These are phyloP conservation scores for Knoxia roxburghii DNA, from an alignment of 257 asterid genomes.

Conservation along the genomic window DNA sequence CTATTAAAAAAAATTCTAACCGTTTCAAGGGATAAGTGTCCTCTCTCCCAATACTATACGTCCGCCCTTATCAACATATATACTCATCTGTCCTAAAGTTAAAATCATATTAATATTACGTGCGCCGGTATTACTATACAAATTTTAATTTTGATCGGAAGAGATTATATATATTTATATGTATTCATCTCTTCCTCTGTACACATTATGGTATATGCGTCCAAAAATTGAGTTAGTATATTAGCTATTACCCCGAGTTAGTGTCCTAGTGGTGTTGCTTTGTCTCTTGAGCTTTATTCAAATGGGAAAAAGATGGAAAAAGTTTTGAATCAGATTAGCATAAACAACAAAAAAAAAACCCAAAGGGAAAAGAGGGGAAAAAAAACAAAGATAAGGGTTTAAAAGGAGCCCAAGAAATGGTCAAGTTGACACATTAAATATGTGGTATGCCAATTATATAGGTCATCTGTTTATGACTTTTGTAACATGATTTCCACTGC, in stretches of 20 bases:
- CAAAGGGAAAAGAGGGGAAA: conserved; percentile 30
- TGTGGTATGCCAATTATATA: conserved; percentile 14
- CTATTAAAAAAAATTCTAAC: too few relatives aligned
- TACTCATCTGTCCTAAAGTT: too few relatives aligned
- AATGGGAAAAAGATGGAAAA: conserved; percentile 17
- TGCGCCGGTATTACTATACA: too few relatives aligned
- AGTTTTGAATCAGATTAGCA: conserved; percentile 59
- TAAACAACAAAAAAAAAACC: too few relatives aligned
- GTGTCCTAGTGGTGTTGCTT: conserved; percentile 11
- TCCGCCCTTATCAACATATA: too few relatives aligned
- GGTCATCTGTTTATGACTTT: conserved; percentile 20
- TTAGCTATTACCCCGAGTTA: neutral
- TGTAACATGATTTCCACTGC: conserved; percentile 39
- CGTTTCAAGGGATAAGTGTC: too few relatives aligned
- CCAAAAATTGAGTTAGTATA: neutral
- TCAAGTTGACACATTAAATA: conserved; percentile 18
- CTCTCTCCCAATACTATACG: too few relatives aligned
- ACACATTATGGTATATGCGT: too few relatives aligned
- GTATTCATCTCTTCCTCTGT: too few relatives aligned
- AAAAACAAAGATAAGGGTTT: conserved; percentile 34
- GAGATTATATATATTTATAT: too few relatives aligned
- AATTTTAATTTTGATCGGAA: too few relatives aligned
- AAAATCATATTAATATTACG: too few relatives aligned
- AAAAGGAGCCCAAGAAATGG: neutral
- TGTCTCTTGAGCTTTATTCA: conserved; percentile 10